phyloP scores from a whole-genome alignment of 1,284 basidiomycete genomes.

The Earliella scabrosa region DNA sequence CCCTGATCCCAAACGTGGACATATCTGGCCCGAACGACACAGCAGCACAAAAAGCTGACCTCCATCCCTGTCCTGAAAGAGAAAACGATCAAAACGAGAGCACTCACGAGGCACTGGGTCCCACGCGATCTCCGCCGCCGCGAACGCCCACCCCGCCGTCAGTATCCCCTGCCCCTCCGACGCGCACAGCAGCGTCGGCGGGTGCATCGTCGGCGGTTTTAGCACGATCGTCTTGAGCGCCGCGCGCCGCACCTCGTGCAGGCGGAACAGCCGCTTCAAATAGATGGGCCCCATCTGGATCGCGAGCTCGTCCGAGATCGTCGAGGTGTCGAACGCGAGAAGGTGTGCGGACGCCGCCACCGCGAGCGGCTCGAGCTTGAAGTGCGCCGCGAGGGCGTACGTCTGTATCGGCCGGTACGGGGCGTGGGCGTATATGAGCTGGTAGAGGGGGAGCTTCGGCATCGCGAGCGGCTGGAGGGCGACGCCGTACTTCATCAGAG shows the following conservation, averaged over 20 bases:
- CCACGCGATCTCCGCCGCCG: slow-evolving; percentile 36
- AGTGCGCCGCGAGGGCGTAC: slow-evolving; percentile 39
- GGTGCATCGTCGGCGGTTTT: slow-evolving; percentile 34
- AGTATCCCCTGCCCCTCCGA: slow-evolving; percentile 30
- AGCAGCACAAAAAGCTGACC: too few relatives aligned
- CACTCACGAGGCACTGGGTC: slow-evolving; percentile 33
- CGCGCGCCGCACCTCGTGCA: slow-evolving; percentile 40
- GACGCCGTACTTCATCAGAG: slow-evolving; percentile 35
- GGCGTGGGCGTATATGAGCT: slow-evolving; percentile 33
- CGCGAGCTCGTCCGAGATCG: slow-evolving; percentile 37
- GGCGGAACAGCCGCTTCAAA: slow-evolving; percentile 40
- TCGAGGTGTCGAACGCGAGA: slow-evolving; percentile 33
- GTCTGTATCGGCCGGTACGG: slow-evolving; percentile 36
- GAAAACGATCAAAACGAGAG: too few relatives aligned
- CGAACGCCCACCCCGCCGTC: slow-evolving; percentile 36
- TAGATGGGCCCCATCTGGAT: slow-evolving; percentile 40
- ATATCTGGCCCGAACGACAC: slow-evolving; percentile 19
- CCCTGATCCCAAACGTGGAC: slow-evolving; percentile 27
- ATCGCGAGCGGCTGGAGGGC: slow-evolving; percentile 15
- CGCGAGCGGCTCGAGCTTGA: slow-evolving; percentile 37
- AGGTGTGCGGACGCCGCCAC: slow-evolving; percentile 37
- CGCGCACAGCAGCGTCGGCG: slow-evolving; percentile 30
- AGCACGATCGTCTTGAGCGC: slow-evolving; percentile 37
- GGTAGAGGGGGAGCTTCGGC: slow-evolving; percentile 28
- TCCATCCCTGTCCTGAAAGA: too few relatives aligned